phyloP scores from a whole-genome alignment of 192 early-diverging fungal species.

The Coemansia sp. region DNA sequence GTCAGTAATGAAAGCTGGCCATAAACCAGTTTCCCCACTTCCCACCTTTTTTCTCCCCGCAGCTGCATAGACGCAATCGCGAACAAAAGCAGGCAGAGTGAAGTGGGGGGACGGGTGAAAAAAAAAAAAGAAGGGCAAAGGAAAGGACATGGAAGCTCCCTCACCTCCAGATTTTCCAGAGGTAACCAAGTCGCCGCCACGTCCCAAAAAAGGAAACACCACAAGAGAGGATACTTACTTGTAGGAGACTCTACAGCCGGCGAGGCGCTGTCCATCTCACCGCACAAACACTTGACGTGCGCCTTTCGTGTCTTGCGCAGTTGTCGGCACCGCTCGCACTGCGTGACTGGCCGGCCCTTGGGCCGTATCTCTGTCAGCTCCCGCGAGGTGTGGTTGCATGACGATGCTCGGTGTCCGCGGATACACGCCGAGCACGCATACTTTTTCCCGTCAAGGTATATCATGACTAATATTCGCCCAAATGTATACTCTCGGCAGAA shows the following conservation, averaged over 20 bases:
- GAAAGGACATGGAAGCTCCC: neutral
- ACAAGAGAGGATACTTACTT: slow-evolving; percentile 14
- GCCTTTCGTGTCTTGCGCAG: slow-evolving; percentile 67
- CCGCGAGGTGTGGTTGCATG: slow-evolving; percentile 59
- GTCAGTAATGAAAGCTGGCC: neutral
- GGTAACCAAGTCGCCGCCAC: neutral
- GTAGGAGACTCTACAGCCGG: neutral
- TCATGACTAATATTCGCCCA: slow-evolving; percentile 16
- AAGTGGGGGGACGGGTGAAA: neutral
- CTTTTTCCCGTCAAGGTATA: slow-evolving; percentile 45
- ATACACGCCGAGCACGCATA: slow-evolving; percentile 56
- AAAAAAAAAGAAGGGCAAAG: neutral
- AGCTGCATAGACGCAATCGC: neutral
- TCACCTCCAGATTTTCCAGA: neutral
- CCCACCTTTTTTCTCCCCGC: neutral
- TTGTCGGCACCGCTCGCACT: slow-evolving; percentile 74
- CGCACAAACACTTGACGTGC: slow-evolving; percentile 75
- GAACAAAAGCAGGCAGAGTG: slow-evolving; percentile 4
- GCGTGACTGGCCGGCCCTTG: slow-evolving; percentile 74
- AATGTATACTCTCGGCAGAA: neutral
- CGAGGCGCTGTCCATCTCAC: slow-evolving; percentile 27
- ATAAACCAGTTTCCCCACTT: slow-evolving; percentile 1
- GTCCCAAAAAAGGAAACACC: neutral
- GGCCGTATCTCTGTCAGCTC: slow-evolving; percentile 64
- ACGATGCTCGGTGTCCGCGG: slow-evolving; percentile 57